phyloP scores from a whole-genome alignment of 2,329 filamentous ascomycete genomes.

The Seiridium unicorne region DNA sequence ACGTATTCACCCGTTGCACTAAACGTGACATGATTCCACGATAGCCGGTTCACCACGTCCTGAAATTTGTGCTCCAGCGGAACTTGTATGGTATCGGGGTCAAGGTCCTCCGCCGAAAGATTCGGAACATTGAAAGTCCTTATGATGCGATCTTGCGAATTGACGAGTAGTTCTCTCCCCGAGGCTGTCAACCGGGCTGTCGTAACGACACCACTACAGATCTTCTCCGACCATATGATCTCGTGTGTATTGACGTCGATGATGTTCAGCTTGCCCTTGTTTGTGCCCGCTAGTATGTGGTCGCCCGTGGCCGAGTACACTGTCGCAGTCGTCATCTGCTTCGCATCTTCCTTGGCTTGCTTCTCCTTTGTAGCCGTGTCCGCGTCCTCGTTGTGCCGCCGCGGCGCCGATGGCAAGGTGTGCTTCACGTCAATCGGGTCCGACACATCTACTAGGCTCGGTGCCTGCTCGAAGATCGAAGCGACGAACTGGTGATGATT shows the following conservation, averaged over 20 bases:
- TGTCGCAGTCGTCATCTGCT: conserved; percentile 90
- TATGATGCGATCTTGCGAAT: conserved; percentile 92
- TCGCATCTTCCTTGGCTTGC: conserved; percentile 85
- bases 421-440: conserved; percentile 70
- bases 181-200: conserved; percentile 81
- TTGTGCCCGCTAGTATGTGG: conserved; percentile 89
- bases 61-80: conserved; percentile 98
- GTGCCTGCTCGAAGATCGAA: conserved; percentile 90
- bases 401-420: conserved; percentile 77
- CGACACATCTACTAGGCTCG: conserved; percentile 80
- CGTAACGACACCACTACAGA: conserved; percentile 85
- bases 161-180: conserved; percentile 84
- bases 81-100: conserved; percentile 82
- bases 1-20: conserved; percentile 94
- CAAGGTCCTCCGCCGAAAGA: conserved; percentile 64
- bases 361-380: conserved; percentile 76
- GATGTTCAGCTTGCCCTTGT: conserved; percentile 94
- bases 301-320: conserved; percentile 84
- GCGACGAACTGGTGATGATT: conserved; percentile 86
- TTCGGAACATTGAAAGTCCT: conserved; percentile 89
- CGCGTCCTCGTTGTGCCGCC: conserved; percentile 66
- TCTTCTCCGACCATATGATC: conserved; percentile 85
- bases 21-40: conserved; percentile 97
- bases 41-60: conserved; percentile 90
- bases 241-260: conserved; percentile 79